Evolutionary conservation across 75 land plant genomes (phyloP), one percentile per base, ranked within the genome.

Genomic region (Larix kaempferi): DNA sequence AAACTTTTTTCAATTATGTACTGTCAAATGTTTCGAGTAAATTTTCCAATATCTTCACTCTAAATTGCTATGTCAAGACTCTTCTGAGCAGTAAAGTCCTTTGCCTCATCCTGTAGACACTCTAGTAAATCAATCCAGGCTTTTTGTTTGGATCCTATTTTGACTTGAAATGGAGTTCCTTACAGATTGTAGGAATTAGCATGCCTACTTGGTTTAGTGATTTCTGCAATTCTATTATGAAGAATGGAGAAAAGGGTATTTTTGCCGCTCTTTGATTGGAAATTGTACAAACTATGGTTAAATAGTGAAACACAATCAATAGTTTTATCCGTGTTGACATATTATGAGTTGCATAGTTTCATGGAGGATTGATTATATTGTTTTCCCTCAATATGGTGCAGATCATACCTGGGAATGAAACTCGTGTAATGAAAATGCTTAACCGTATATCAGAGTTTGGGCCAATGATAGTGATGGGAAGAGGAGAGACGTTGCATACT

Each of bases 331-430:
- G n/a, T 15, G 4, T 17, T 12, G 19, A 55, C 12, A 72, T 74
- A 17, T 57, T 54, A 25, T 56, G 37, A 74, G 29, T 16, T 22
- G 75, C 76, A 33, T 72, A 77, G 10, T 35, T 35, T 65, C 2
- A 37, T 37, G 72, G 37, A 39, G 79, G 12, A 16, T 25, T 29
- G 54, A 35, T 74, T 33, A 78, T 41, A 37, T 49, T 49, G 49
- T 26, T 75, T 56, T 55, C 39, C 59, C 6, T 67, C 6, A 33
- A 16, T 26, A 25, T 58, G 56, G 33, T 59, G 41, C 78, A 97
- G 99, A 92, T 97, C 2, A 97, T 97, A 59, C 99, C 99, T 73
- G 99, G 99, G 59, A 97, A 97, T 85, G 98, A 97, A 83, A 85
- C 89, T 21, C 83, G 99, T 21, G 98, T 97, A 12, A 92, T 97